Conservation (phyloP, 176 grass and related monocot genomes). For the Zea mays region DNA sequence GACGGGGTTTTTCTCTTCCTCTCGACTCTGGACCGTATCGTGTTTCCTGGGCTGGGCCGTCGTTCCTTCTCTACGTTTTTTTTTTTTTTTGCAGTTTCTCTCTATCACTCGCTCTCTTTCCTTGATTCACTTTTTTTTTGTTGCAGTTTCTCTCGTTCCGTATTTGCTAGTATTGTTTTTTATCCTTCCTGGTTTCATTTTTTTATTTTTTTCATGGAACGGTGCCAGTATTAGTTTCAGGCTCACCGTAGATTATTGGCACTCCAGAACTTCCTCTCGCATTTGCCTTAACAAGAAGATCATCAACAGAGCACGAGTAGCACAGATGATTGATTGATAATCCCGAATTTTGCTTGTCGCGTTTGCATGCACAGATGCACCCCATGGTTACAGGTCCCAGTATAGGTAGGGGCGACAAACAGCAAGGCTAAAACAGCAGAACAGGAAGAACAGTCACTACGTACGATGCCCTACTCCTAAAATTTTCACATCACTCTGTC, state of each 20-base stretch:
- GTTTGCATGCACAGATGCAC: neutral
- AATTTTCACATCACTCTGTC: slow-evolving; percentile 50
- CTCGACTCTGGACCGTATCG: neutral
- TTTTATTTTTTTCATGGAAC: no score
- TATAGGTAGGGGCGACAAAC: slow-evolving; percentile 12
- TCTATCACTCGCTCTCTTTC: neutral
- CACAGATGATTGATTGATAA: neutral
- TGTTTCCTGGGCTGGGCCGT: neutral
- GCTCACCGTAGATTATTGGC: no score
- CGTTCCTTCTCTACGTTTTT: neutral
- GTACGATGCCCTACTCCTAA: slow-evolving; percentile 9
- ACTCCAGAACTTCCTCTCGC: no score
- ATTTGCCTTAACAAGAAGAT: neutral
- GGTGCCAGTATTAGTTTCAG: no score
- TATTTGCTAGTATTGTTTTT: neutral
- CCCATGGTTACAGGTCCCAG: neutral
- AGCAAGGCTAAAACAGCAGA: neutral
- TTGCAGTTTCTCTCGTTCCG: neutral
- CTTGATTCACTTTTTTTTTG: neutral
- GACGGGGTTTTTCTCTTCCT: neutral
- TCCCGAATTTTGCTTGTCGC: neutral
- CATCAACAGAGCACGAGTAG: neutral
- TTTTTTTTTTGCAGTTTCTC: neutral
- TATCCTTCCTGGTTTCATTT: neutral
- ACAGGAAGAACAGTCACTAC: neutral